These are phyloP conservation scores for Oropetium thomaeum DNA, from an alignment of 176 grass and related monocot species.

Conservation along the genomic window DNA sequence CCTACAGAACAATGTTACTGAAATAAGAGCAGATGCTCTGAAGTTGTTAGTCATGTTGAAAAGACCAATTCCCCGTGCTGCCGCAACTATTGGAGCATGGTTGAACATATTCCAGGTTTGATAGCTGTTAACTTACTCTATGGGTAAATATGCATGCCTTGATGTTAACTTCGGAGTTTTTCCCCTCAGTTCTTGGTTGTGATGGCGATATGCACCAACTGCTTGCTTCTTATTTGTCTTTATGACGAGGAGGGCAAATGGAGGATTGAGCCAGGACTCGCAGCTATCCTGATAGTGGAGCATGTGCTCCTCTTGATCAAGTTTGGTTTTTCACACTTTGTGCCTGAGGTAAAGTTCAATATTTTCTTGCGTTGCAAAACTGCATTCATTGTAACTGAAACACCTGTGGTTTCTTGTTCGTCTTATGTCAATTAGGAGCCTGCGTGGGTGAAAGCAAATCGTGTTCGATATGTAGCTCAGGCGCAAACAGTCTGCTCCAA, in stretches of 20 bases:
- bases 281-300: constrained; percentile 87
- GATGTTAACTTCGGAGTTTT: constrained; percentile 18
- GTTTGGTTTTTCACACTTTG: constrained; percentile 94
- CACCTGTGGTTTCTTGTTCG: constrained; percentile 24
- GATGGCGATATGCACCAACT: constrained; percentile 99
- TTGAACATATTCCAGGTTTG: constrained; percentile 97
- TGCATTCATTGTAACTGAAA: constrained; percentile 10
- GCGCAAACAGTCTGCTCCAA: constrained; percentile 79
- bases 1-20: constrained; percentile 84
- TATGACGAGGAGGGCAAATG: constrained; percentile 92
- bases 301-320: constrained; percentile 92
- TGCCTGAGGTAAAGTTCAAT: constrained; percentile 76
- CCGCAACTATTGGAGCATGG: constrained; percentile 97
- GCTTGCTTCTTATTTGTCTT: constrained; percentile 84
- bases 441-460: constrained; percentile 87
- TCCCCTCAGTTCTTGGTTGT: constrained; percentile 93
- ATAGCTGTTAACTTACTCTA: constrained; percentile 14
- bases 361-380: neutral
- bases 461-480: constrained; percentile 70
- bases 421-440: constrained; percentile 55
- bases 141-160: neutral
- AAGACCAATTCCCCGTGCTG: constrained; percentile 73
- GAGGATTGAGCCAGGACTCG: constrained; percentile 93
- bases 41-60: constrained; percentile 90
- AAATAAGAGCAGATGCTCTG: constrained; percentile 92